Evolutionary conservation across 345 rosid species (phyloP).

Genomic region (Bretschneidera sinensis): DNA sequence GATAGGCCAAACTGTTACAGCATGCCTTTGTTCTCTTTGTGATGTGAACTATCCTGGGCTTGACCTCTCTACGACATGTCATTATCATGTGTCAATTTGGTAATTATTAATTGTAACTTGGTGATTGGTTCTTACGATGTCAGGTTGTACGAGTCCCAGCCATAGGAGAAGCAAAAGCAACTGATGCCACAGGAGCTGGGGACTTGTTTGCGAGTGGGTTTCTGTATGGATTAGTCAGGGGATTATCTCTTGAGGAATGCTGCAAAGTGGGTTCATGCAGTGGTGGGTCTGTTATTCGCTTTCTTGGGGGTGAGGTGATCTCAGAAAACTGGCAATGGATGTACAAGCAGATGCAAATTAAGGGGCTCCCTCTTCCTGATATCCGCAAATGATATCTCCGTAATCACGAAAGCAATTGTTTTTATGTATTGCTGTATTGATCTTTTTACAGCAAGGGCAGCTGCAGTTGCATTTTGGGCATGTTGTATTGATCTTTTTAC

Average conservation of each 20-base stretch:
- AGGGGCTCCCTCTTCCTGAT: constrained; percentile 54
- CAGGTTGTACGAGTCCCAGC: constrained; percentile 80
- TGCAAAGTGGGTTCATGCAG: constrained; percentile 86
- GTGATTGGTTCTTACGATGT: background rate
- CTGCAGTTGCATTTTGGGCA: constrained; percentile 29
- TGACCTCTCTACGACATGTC: too few species aligned
- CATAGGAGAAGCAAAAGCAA: constrained; percentile 54
- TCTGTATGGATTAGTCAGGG: constrained; percentile 79
- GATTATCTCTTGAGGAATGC: constrained; percentile 72
- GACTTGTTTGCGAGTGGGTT: constrained; percentile 92
- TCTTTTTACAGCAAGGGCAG: constrained; percentile 15
- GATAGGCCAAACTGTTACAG: background rate
- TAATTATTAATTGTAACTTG: too few species aligned
- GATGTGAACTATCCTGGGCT: background rate
- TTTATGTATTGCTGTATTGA: constrained; percentile 5
- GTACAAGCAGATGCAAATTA: constrained; percentile 79
- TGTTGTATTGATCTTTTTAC: constrained; percentile 8
- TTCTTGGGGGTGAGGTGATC: constrained; percentile 91
- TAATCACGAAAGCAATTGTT: background rate
- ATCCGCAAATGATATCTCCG: constrained; percentile 23
- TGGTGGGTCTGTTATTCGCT: constrained; percentile 86
- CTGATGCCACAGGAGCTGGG: constrained; percentile 94
- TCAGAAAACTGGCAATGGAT: constrained; percentile 89
- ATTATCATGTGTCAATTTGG: too few species aligned
- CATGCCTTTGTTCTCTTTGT: background rate